These are phyloP conservation scores for Dactylis glomerata DNA, from an alignment of 176 grass and related monocot genomes.

Conservation along the genomic window DNA sequence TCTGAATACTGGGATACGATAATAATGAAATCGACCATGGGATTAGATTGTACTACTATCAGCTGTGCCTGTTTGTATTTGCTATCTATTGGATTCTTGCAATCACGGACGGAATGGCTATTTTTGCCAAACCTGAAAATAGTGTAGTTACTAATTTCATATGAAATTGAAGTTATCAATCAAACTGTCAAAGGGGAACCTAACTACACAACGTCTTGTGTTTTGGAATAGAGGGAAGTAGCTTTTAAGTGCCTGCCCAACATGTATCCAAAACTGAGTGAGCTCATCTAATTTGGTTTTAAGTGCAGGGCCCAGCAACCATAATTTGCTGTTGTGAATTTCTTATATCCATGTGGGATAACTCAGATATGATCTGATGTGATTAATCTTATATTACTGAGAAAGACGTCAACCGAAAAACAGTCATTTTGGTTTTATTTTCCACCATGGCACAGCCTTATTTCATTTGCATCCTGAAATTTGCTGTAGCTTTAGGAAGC, in stretches of 20 bases:
- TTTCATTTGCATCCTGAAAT: background rate
- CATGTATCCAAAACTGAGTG: background rate
- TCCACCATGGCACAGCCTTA: background rate
- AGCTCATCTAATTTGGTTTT: background rate
- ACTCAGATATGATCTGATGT: background rate
- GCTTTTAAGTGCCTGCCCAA: background rate
- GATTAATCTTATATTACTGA: background rate
- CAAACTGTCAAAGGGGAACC: background rate
- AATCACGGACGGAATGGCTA: background rate
- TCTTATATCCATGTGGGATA: background rate
- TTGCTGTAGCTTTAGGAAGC: background rate
- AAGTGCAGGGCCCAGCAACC: background rate
- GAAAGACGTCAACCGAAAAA: background rate
- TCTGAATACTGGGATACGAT: background rate
- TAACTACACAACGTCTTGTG: no score
- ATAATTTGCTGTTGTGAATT: background rate
- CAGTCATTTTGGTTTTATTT: background rate
- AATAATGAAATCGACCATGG: background rate
- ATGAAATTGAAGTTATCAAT: background rate
- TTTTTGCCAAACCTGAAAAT: background rate
- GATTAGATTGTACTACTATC: background rate
- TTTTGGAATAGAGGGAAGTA: no score
- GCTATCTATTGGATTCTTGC: background rate
- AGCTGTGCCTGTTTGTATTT: background rate
- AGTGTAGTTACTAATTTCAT: background rate